Evolutionary conservation across 129 eudicot genomes (phyloP).

Genomic region (Saussurea involucrata): DNA sequence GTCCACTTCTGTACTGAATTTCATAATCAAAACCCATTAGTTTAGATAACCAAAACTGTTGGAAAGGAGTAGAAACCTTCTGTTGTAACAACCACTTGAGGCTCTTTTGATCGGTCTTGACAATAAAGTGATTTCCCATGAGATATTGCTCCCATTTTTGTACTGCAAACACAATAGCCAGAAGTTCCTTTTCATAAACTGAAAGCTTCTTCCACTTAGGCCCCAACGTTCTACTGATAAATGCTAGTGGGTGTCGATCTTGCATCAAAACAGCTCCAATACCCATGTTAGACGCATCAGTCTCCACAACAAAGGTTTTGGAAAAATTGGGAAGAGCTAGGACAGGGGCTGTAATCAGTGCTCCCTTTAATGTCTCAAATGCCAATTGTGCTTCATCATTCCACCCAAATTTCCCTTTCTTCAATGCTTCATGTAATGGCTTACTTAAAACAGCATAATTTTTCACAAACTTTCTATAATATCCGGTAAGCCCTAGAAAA

Average conservation of each 20-base stretch:
- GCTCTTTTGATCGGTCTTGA: too few species aligned
- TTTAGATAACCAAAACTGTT: not conserved
- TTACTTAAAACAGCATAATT: too few species aligned
- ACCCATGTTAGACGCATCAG: not conserved
- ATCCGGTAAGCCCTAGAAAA: too few species aligned
- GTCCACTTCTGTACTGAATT: not conserved
- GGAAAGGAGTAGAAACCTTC: not conserved
- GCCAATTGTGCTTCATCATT: not conserved
- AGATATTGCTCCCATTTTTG: too few species aligned
- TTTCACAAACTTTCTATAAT: too few species aligned
- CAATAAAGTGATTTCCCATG: too few species aligned
- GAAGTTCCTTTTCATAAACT: not conserved
- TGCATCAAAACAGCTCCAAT: conserved; percentile 17
- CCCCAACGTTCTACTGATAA: not conserved
- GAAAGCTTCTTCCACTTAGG: not conserved
- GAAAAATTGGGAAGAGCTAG: not conserved
- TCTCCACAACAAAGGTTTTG: not conserved
- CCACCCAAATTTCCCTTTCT: too few species aligned
- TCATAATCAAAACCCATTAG: not conserved
- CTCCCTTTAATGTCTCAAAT: not conserved
- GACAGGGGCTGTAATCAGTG: not conserved
- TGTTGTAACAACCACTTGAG: too few species aligned
- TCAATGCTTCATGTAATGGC: too few species aligned
- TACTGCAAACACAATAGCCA: not conserved
- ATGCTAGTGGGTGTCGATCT: not conserved